These are phyloP conservation scores for Microcyclosporella mali DNA, from an alignment of 2,329 filamentous ascomycete genomes.

Conservation along the genomic window DNA sequence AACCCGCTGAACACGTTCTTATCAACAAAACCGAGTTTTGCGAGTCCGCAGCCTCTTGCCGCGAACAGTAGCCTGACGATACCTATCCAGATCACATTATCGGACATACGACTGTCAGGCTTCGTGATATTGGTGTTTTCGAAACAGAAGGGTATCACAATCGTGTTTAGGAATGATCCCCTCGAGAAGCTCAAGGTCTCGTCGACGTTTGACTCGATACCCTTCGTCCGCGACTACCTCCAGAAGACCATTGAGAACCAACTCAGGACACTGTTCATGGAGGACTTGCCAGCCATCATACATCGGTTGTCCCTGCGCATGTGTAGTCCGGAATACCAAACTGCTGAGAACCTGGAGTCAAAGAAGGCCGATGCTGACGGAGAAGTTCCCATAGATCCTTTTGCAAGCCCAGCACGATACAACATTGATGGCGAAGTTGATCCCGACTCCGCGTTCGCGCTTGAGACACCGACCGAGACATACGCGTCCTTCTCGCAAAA, in stretches of 20 bases:
- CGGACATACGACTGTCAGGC: conserved; percentile 89
- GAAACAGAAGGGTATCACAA: conserved; percentile 89
- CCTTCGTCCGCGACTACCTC: conserved; percentile 93
- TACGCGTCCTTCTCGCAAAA: conserved; percentile 93
- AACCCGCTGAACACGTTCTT: conserved; percentile 96
- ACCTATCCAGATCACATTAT: conserved; percentile 92
- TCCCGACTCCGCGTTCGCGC: conserved; percentile 67
- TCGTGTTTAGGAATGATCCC: conserved; percentile 97
- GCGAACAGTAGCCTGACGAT: conserved; percentile 91
- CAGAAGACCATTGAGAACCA: conserved; percentile 95
- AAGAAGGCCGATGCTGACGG: conserved; percentile 42
- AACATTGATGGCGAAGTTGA: conserved; percentile 61
- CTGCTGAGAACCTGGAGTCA: conserved; percentile 50
- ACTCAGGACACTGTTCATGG: conserved; percentile 90
- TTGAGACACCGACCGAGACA: conserved; percentile 73
- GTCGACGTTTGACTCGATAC: conserved; percentile 97
- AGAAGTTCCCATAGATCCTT: conserved; percentile 27
- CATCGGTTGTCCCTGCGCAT: conserved; percentile 82
- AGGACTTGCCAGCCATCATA: conserved; percentile 93
- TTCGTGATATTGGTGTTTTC: conserved; percentile 98
- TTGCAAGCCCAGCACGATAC: conserved; percentile 49
- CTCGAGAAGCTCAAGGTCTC: conserved; percentile 97
- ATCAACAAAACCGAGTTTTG: conserved; percentile 83
- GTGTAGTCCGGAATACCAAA: conserved; percentile 81
- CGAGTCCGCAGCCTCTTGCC: conserved; percentile 84